Evolutionary conservation across 495 filamentous ascomycete genomes (phyloP), one percentile per base, ranked within the genome.

Genomic region (Beverwykella pulmonaria): DNA sequence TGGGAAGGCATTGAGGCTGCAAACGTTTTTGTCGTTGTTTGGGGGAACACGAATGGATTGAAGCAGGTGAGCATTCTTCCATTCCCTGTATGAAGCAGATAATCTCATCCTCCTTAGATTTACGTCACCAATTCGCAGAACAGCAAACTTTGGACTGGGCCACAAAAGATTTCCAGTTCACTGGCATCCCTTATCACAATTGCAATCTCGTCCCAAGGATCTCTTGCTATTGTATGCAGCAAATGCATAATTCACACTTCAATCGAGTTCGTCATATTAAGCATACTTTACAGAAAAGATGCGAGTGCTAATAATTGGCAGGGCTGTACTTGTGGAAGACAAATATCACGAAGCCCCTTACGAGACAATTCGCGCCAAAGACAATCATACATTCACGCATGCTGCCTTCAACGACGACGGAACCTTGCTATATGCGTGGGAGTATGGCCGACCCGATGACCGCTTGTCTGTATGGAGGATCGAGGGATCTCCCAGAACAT

Each of bases 391-490:
- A 2, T 58, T 58, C 17, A 58, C 20, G 27, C 17, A 58, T 23
- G 55, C 36, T 7, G 36, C 32, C 7, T 58, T 58, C 36, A 58
- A 46, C 22, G 36, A 58, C 17, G 55, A 58, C 17, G 55, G 55
- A 41, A 58, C 29, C 32, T 10, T 46, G 12, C 36, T 58, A 6
- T 58, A 58, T 27, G 55, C 55, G 7, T 58, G 55, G 55, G 32
- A 58, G 36, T 44, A 22, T 39, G 55, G 55, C 22, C 30, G 55
- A 19, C 55, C 36, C 2, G 36, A 58, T 17, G 55, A 58, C 22
- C 22, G 30, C 15, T 46, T 58, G 55, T 44, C 15, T 12, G 36
- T 58, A 2, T 58, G 55, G 55, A n/a, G 20, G 9, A 58, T 58
- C 20, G 32, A 46, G 29, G 4, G 36, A 23, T 25, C 17, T 26